These are phyloP conservation scores for Limnanthes douglasii DNA, from an alignment of 345 rosid species.

Conservation along the genomic window DNA sequence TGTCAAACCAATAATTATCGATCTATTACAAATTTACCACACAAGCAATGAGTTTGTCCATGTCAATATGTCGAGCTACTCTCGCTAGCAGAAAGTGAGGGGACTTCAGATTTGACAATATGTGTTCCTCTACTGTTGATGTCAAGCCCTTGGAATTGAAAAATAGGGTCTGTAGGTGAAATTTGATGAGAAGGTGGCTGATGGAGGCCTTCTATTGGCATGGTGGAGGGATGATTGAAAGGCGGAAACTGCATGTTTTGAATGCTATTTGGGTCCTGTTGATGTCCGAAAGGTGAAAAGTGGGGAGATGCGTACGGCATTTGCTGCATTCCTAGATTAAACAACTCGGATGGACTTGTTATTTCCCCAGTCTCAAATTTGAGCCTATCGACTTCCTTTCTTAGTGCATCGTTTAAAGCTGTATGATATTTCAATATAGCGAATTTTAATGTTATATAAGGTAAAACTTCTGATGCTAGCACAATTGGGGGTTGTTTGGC, in stretches of 20 bases:
- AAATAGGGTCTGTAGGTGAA: too few relatives aligned
- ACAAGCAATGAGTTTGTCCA: slow-evolving; percentile 9
- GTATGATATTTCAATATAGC: not conserved
- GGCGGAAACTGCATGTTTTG: slow-evolving; percentile 25
- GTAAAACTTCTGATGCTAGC: too few relatives aligned
- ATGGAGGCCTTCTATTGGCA: slow-evolving; percentile 3
- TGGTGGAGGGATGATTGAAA: slow-evolving; percentile 15
- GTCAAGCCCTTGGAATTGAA: slow-evolving; percentile 39
- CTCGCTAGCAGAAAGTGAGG: slow-evolving; percentile 47
- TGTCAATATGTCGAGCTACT: slow-evolving; percentile 44
- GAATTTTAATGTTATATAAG: too few relatives aligned
- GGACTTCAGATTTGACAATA: slow-evolving; percentile 42
- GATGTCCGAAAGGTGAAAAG: slow-evolving; percentile 21
- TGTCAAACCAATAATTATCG: slow-evolving; percentile 9
- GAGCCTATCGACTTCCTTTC: slow-evolving; percentile 57
- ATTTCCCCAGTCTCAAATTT: slow-evolving; percentile 47
- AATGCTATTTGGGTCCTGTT: slow-evolving; percentile 10
- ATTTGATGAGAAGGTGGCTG: slow-evolving; percentile 6
- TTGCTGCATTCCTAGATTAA: slow-evolving; percentile 32
- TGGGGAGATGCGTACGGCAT: slow-evolving; percentile 17
- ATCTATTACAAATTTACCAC: slow-evolving; percentile 16
- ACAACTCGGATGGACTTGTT: slow-evolving; percentile 23
- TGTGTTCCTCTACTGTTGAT: slow-evolving; percentile 34
- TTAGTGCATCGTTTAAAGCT: slow-evolving; percentile 49
- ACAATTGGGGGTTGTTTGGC: too few relatives aligned